These are phyloP conservation scores for Metschnikowia orientalis DNA, from an alignment of 805 yeast species.

Conservation along the genomic window DNA sequence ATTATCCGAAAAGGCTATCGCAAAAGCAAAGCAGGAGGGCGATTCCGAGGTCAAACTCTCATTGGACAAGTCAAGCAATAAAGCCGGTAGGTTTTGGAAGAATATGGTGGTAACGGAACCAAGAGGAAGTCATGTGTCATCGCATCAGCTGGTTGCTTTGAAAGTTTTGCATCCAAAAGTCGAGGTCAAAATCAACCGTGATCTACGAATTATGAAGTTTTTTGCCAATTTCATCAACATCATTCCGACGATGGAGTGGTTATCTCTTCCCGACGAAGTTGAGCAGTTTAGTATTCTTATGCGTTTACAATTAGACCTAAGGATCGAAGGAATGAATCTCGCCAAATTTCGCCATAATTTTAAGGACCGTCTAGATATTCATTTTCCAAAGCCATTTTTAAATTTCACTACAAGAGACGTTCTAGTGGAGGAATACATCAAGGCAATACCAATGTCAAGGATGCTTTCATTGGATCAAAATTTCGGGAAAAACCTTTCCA, in stretches of 20 bases:
- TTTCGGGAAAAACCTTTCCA: slow-evolving; percentile 52
- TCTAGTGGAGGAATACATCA: slow-evolving; percentile 78
- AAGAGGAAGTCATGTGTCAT: slow-evolving; percentile 27
- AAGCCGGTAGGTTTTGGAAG: slow-evolving; percentile 23
- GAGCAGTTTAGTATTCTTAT: slow-evolving; percentile 80
- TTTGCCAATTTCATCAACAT: slow-evolving; percentile 67
- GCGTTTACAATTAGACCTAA: slow-evolving; percentile 82
- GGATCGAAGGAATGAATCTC: slow-evolving; percentile 85
- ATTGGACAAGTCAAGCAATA: slow-evolving; percentile 10
- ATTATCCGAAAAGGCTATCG: slow-evolving; percentile 44
- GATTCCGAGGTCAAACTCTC: slow-evolving; percentile 16
- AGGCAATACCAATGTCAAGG: slow-evolving; percentile 77
- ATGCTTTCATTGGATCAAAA: slow-evolving; percentile 50
- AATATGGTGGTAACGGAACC: slow-evolving; percentile 33
- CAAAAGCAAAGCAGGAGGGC: slow-evolving; percentile 29
- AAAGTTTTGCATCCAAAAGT: slow-evolving; percentile 92
- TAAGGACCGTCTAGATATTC: slow-evolving; percentile 50
- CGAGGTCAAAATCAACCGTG: slow-evolving; percentile 66
- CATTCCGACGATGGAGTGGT: slow-evolving; percentile 97
- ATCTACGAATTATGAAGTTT: slow-evolving; percentile 74
- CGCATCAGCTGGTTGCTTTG: slow-evolving; percentile 69
- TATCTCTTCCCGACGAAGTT: slow-evolving; percentile 91
- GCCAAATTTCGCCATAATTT: slow-evolving; percentile 69
- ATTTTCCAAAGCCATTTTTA: slow-evolving; percentile 75
- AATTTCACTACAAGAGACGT: slow-evolving; percentile 64